Base-by-base conservation (phyloP, 805 yeast genomes). In the Monosporozyma aerobia region DNA sequence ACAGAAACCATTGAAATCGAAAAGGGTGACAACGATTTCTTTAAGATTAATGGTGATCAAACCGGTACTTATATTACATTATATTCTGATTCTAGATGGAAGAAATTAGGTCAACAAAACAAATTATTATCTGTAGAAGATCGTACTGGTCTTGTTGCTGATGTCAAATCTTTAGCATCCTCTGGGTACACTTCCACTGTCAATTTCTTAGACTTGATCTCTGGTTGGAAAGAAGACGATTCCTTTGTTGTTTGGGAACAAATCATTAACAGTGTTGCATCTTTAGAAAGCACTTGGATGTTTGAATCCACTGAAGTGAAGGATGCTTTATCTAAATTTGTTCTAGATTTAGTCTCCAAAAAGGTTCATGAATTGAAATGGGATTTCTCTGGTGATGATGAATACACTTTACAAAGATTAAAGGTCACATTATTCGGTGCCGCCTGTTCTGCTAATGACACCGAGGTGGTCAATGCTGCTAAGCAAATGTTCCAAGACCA, bases 131-230 rank as follows among this genome's bases (percentile, higher is more conserved):
- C 87, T n/a, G 85, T 82, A 49, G 86, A 83, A 64, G 94, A 86
- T 69, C 80, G 88, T 69, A 81, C 83, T 53, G 90, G 90, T 44
- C 75, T 85, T 58, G 84, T 85, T 49, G 85, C 90, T n/a, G 95
- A 86, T 69, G 87, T 87, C 19, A 80, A 78, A 52, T 77, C 88
- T 10, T 74, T 85, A 57, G 80, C 90, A 4, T 70, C 81, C 35
- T 80, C 90, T 35, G 94, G 92, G 32, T 77, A 77, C 61, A 78
- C 82, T 53, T 72, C 82, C 32, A 78, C 89, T 39, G 72, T 79
- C 5, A 80, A 75, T 59, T 75, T 83, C 63, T 77, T 84, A 60
- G 70, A 73, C 56, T 77, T 84, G 63, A 76, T 84, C 45, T 74
- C 77, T 53, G 73, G 77, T n/a, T 82, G 88, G 87, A 75, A 77